phyloP scores from a whole-genome alignment of 108 stramenopile species.

The Seminavis robusta region DNA sequence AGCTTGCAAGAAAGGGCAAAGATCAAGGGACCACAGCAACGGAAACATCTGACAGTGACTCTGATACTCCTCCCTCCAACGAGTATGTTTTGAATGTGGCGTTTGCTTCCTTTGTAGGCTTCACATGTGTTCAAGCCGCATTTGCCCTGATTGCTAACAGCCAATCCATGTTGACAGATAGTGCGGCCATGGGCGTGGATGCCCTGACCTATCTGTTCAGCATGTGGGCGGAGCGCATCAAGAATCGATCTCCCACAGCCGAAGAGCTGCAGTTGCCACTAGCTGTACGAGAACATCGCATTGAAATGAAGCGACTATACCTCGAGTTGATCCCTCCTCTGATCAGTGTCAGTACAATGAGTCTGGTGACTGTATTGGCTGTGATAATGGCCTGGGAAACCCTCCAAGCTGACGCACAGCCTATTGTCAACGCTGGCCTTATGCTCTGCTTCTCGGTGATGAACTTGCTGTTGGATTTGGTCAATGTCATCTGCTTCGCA shows the following conservation, averaged over 20 bases:
- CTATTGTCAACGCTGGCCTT: slow-evolving; percentile 36
- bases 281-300: slow-evolving; percentile 3
- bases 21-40: too few species aligned
- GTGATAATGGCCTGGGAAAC: slow-evolving; percentile 25
- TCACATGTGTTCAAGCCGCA: slow-evolving; percentile 25
- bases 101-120: slow-evolving; percentile 42
- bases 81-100: slow-evolving; percentile 38
- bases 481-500: slow-evolving; percentile 80
- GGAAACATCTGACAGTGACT: too few species aligned
- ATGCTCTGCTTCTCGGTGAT: slow-evolving; percentile 73
- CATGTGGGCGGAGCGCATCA: slow-evolving; percentile 26
- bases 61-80: slow-evolving; percentile 21
- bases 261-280: slow-evolving; percentile 11
- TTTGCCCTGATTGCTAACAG: slow-evolving; percentile 44
- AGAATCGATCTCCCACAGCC: slow-evolving; percentile 14
- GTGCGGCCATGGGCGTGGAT: slow-evolving; percentile 34
- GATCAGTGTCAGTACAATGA: slow-evolving; percentile 56
- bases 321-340: slow-evolving; percentile 75
- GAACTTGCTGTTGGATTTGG: slow-evolving; percentile 65
- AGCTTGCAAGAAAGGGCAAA: too few species aligned
- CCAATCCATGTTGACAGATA: slow-evolving; percentile 44
- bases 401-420: slow-evolving; percentile 19
- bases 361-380: slow-evolving; percentile 43
- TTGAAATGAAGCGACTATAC: slow-evolving; percentile 28
- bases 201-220: slow-evolving; percentile 41